These are phyloP conservation scores for Nemania sp. DNA, from an alignment of 2,329 filamentous ascomycete species.

Conservation along the genomic window DNA sequence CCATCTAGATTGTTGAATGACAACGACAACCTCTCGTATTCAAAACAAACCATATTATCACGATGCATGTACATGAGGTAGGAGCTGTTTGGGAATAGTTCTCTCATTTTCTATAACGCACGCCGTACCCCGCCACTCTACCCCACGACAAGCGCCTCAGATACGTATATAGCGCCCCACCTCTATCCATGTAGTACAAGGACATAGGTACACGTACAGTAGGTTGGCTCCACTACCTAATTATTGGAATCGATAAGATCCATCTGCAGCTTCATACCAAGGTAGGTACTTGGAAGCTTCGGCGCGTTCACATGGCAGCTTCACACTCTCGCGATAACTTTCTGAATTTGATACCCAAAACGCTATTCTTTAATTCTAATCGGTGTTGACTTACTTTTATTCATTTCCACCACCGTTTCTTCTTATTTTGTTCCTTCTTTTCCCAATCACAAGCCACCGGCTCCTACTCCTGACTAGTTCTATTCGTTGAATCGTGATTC, in stretches of 20 bases:
- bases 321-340: neutral
- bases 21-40: no score
- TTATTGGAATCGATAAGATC: neutral
- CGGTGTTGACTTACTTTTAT: neutral
- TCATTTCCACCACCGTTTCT: neutral
- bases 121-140: neutral
- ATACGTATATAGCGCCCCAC: neutral
- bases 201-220: neutral
- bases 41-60: no score
- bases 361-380: neutral
- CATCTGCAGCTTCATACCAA: neutral
- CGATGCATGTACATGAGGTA: no score
- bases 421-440: neutral
- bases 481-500: neutral
- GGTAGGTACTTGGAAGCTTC: neutral
- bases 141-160: neutral
- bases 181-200: neutral
- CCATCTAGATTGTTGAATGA: no score
- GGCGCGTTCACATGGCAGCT: neutral
- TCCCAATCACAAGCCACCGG: neutral
- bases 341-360: conserved; percentile 9
- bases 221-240: neutral
- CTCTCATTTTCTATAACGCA: neutral
- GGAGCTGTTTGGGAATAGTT: neutral
- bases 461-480: neutral